These are phyloP conservation scores for Colletotrichum siamense DNA, from an alignment of 2,329 filamentous ascomycete genomes.

Conservation along the genomic window DNA sequence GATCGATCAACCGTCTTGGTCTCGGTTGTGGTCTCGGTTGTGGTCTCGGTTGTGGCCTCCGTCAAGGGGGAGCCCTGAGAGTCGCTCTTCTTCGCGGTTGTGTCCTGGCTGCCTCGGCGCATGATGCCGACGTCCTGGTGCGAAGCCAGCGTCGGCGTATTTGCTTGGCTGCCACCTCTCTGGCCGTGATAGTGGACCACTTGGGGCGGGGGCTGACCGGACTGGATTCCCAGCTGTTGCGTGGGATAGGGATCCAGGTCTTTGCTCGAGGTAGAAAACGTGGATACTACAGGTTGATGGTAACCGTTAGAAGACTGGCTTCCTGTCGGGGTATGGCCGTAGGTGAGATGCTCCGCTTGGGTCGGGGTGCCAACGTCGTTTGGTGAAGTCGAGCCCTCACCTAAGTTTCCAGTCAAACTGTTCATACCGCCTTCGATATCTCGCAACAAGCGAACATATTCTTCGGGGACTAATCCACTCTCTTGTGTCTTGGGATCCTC, in stretches of 20 bases:
- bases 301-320: conserved; percentile 63
- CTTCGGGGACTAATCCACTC: conserved; percentile 93
- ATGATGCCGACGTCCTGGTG: conserved; percentile 53
- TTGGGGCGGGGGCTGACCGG: conserved; percentile 68
- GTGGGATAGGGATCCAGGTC: conserved; percentile 73
- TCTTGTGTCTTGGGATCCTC: conserved; percentile 95
- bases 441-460: conserved; percentile 89
- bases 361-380: conserved; percentile 66
- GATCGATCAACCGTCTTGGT: conserved; percentile 34
- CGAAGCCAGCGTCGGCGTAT: conserved; percentile 64
- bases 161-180: conserved; percentile 70
- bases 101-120: conserved; percentile 56
- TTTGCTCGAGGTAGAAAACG: conserved; percentile 74
- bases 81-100: conserved; percentile 41
- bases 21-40: conserved; percentile 39
- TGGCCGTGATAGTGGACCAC: conserved; percentile 73
- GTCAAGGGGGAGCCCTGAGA: conserved; percentile 39
- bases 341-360: conserved; percentile 58
- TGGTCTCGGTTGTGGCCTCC: conserved; percentile 38
- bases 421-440: conserved; percentile 92
- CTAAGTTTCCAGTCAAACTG: conserved; percentile 68
- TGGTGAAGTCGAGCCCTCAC: conserved; percentile 56
- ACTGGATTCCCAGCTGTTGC: conserved; percentile 66
- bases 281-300: conserved; percentile 71
- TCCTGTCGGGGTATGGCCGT: conserved; percentile 19